These are phyloP conservation scores for Eimeria tenella DNA, from an alignment of 169 alveolate species.

Conservation along the genomic window DNA sequence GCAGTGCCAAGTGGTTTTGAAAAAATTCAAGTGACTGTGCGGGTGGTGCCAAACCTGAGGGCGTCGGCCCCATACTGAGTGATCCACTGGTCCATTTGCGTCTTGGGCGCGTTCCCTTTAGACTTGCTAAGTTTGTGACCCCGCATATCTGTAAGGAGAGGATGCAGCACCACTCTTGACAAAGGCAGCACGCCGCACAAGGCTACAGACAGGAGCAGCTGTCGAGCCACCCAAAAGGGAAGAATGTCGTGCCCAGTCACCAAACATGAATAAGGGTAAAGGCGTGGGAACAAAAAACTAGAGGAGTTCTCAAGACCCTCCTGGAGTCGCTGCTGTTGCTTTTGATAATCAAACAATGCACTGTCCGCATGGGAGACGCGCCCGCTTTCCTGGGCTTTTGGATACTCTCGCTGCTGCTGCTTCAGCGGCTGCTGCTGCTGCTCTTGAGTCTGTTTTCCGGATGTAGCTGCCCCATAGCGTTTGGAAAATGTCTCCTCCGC, in stretches of 20 bases:
- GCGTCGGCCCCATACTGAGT: neutral
- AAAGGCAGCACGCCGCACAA: slow-evolving; percentile 94
- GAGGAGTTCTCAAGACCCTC: neutral
- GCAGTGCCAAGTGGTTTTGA: neutral
- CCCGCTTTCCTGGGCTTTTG: too few relatives aligned
- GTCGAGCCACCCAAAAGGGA: slow-evolving; percentile 99
- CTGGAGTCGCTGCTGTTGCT: neutral
- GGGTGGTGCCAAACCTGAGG: neutral
- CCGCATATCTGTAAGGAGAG: slow-evolving; percentile 96
- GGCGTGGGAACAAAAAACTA: neutral
- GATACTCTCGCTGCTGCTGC: neutral
- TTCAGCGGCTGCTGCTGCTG: slow-evolving; percentile 7
- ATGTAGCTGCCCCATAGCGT: neutral
- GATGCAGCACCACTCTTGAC: slow-evolving; percentile 95
- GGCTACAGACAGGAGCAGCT: slow-evolving; percentile 82
- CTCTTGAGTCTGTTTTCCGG: neutral
- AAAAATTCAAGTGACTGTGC: neutral
- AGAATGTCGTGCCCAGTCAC: slow-evolving; percentile 96
- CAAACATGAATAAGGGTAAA: neutral
- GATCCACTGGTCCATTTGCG: slow-evolving; percentile 1
- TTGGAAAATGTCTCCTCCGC: neutral
- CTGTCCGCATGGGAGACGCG: too few relatives aligned
- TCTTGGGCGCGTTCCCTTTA: slow-evolving; percentile 73
- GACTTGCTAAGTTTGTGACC: slow-evolving; percentile 98
- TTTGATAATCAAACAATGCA: neutral